Base-by-base conservation (phyloP, 2,329 filamentous ascomycete genomes). In the Fusarium secorum region DNA sequence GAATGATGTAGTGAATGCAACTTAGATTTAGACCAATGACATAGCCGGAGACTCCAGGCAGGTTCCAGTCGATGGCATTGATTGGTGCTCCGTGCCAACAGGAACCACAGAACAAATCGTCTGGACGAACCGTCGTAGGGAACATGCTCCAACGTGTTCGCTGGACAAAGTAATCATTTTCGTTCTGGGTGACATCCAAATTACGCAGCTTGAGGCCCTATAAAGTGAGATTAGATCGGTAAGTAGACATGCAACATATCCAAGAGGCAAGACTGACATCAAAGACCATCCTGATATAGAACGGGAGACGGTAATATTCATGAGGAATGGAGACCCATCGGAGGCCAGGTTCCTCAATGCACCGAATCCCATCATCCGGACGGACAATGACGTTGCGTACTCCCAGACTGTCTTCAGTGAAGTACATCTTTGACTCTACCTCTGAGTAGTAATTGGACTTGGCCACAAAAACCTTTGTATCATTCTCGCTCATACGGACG, bases 371-470 rank as follows among this genome's bases (percentile, higher is more conserved):
- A 48, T 22, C 26, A n/a, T 17, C 26, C 5, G n/a, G 4, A 22
- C 7, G 7, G 15, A 11, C 45, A 14, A 32, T 10, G 45, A 32
- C 7, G 20, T 7, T 32, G 7, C 45, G n/a, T 22, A 48, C n/a
- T 10, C 45, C 45, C 15, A 32, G 32, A 7, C 45, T 48, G 18
- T 48, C 28, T 22, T 48, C n/a, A 9, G n/a, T 2, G 15, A 48
- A 48, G 28, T 48, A 48, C 20, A 48, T 22, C 15, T 11, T 3
- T 30, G 22, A 11, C 11, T 1, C 2, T 18, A 45, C 20, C 4
- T 0, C 7, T 11, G 24, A 45, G 11, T 9, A 2, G 18, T 2
- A 2, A 1, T 32, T 9, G 4, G 10, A 7, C 4, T 22, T 30
- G n/a, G 5, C 28, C 14, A 3, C 7, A 9, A 48, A 9, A n/a